phyloP scores from a whole-genome alignment of 345 rosid species.

The Iberis pinnata region DNA sequence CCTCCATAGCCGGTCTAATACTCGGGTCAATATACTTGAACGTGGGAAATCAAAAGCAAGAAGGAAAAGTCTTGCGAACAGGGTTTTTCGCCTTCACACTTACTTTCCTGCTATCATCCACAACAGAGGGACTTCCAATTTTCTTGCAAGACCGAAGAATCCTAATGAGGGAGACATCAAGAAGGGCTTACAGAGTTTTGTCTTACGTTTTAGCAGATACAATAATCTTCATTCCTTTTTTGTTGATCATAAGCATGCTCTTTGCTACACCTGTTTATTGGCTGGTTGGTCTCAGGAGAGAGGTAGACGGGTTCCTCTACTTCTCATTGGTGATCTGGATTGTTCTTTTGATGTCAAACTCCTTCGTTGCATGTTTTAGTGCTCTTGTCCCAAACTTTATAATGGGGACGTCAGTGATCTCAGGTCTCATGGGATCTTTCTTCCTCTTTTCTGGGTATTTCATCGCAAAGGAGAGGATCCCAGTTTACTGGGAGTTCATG shows the following conservation, averaged over 20 bases:
- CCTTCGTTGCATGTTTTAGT: slow-evolving; percentile 85
- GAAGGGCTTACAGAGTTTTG: slow-evolving; percentile 64
- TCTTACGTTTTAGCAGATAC: slow-evolving; percentile 71
- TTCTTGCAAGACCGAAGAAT: slow-evolving; percentile 80
- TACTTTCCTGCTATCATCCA: slow-evolving; percentile 74
- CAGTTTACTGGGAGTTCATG: slow-evolving; percentile 82
- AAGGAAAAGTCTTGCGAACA: slow-evolving; percentile 42
- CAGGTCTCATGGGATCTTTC: slow-evolving; percentile 90
- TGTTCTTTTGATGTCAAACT: slow-evolving; percentile 60
- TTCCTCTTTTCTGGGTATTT: slow-evolving; percentile 87
- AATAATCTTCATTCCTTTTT: slow-evolving; percentile 61
- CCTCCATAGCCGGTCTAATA: slow-evolving; percentile 57
- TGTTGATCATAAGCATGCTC: slow-evolving; percentile 55
- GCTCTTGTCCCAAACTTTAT: slow-evolving; percentile 91
- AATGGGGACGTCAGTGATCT: slow-evolving; percentile 83
- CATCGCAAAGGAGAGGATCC: slow-evolving; percentile 56
- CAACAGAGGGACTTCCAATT: slow-evolving; percentile 85
- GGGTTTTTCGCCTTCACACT: slow-evolving; percentile 87
- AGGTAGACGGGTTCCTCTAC: slow-evolving; percentile 56
- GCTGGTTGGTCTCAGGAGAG: slow-evolving; percentile 67
- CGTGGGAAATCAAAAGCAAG: slow-evolving; percentile 42
- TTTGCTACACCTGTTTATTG: slow-evolving; percentile 78
- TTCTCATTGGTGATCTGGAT: slow-evolving; percentile 69
- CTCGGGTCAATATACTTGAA: slow-evolving; percentile 72
- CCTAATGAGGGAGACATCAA: slow-evolving; percentile 65